These are phyloP conservation scores for Pseudonectria buxi DNA, from an alignment of 2,329 filamentous ascomycete genomes.

Conservation along the genomic window DNA sequence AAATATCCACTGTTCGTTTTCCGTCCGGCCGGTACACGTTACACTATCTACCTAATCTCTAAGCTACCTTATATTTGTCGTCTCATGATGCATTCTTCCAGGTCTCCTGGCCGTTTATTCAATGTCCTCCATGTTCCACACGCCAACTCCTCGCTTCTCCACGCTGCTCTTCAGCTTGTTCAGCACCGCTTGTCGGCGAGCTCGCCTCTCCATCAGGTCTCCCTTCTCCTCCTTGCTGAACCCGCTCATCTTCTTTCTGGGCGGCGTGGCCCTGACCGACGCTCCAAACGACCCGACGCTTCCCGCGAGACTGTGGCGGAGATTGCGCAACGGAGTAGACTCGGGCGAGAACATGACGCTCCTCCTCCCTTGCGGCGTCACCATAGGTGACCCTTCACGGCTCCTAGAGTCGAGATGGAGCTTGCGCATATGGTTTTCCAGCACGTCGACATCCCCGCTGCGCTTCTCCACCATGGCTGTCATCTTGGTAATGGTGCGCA, in stretches of 20 bases:
- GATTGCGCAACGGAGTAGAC: conserved; percentile 32
- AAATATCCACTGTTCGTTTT: not conserved
- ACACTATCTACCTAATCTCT: conserved; percentile 18
- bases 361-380: conserved; percentile 31
- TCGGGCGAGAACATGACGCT: conserved; percentile 39
- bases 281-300: conserved; percentile 35
- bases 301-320: conserved; percentile 34
- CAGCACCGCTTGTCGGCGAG: conserved; percentile 46
- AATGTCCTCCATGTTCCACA: conserved; percentile 44
- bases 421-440: conserved; percentile 80
- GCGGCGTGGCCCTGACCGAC: conserved; percentile 36
- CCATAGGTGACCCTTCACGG: conserved; percentile 37
- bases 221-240: conserved; percentile 54
- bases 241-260: conserved; percentile 55
- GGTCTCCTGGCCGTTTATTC: conserved; percentile 27
- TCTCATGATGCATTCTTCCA: conserved; percentile 11
- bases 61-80: conserved; percentile 16
- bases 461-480: conserved; percentile 87
- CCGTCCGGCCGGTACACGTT: not conserved
- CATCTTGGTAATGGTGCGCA: conserved; percentile 88
- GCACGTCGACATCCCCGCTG: conserved; percentile 81
- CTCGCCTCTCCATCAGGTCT: conserved; percentile 46
- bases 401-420: conserved; percentile 47
- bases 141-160: conserved; percentile 42
- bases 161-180: conserved; percentile 44